Conservation (phyloP, 164 flowering plant species). For the Magnolia kwangsiensis region DNA sequence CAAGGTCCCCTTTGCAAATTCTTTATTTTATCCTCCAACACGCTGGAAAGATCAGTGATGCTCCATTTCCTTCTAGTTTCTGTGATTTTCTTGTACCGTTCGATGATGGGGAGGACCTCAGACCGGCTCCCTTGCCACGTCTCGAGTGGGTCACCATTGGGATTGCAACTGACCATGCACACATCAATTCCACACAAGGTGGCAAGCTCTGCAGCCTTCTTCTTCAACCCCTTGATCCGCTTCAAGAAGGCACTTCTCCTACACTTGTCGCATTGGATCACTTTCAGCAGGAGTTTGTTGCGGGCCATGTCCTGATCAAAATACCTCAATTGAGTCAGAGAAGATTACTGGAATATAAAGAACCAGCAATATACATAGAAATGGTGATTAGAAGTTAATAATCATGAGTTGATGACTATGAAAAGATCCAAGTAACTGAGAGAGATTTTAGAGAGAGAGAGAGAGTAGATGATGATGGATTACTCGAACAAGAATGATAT, state of each 20-base stretch:
- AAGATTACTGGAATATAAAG: too few species aligned
- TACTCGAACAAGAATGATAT: too few species aligned
- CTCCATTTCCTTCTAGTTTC: not conserved
- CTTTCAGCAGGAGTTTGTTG: not conserved
- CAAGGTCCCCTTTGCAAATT: too few species aligned
- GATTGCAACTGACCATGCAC: not conserved
- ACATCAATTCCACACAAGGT: not conserved
- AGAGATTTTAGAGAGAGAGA: too few species aligned
- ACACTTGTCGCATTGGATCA: not conserved
- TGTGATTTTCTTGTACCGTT: not conserved
- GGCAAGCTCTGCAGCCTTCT: not conserved
- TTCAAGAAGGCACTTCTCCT: not conserved
- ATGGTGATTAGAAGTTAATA: too few species aligned
- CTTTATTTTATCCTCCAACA: too few species aligned
- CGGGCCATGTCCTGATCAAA: not conserved
- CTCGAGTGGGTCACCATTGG: not conserved
- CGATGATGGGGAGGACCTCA: not conserved
- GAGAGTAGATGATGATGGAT: too few species aligned
- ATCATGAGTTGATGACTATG: too few species aligned
- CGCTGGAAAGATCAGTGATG: too few species aligned
- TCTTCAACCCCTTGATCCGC: not conserved
- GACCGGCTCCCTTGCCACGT: not conserved
- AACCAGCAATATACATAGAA: too few species aligned
- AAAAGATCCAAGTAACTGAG: too few species aligned
- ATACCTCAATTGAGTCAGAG: too few species aligned